phyloP scores from a whole-genome alignment of 495 filamentous ascomycete species.

The Aspergillus egyptiacus region DNA sequence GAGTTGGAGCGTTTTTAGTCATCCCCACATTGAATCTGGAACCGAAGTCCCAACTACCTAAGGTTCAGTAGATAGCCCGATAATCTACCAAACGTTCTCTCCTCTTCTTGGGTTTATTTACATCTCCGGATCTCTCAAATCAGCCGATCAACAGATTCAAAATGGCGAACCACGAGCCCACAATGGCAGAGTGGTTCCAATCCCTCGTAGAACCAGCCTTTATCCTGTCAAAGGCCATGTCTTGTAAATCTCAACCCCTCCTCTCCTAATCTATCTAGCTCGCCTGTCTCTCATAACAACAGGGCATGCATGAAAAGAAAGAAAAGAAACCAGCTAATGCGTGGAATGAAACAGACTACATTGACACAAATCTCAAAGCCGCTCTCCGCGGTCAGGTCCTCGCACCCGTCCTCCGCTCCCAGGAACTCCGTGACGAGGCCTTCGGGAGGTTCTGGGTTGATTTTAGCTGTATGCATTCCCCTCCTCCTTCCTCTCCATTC shows the following conservation, averaged over 20 bases:
- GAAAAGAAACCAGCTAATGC: too few species aligned
- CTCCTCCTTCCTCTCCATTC: not conserved
- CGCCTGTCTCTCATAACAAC: too few species aligned
- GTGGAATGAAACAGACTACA: conserved; percentile 26
- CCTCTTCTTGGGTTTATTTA: not conserved
- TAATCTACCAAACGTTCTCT: too few species aligned
- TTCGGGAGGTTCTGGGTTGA: conserved; percentile 42
- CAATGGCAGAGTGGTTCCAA: conserved; percentile 17
- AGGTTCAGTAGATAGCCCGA: too few species aligned
- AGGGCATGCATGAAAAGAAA: too few species aligned
- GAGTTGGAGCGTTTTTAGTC: too few species aligned
- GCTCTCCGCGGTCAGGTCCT: conserved; percentile 35
- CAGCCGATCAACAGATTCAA: not conserved
- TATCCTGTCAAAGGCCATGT: conserved; percentile 28
- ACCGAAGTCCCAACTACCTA: too few species aligned
- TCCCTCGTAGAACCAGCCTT: conserved; percentile 27
- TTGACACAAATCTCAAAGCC: conserved; percentile 28
- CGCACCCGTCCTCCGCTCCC: conserved; percentile 30
- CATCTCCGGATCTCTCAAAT: not conserved
- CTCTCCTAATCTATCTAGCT: not conserved
- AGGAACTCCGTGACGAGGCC: conserved; percentile 35
- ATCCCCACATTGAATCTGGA: not conserved
- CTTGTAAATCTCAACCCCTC: conserved; percentile 22
- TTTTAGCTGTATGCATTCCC: conserved; percentile 27
- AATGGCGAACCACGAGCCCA: conserved; percentile 9